Conservation (phyloP, 805 yeast genomes). For the Lipomyces japonicus region DNA sequence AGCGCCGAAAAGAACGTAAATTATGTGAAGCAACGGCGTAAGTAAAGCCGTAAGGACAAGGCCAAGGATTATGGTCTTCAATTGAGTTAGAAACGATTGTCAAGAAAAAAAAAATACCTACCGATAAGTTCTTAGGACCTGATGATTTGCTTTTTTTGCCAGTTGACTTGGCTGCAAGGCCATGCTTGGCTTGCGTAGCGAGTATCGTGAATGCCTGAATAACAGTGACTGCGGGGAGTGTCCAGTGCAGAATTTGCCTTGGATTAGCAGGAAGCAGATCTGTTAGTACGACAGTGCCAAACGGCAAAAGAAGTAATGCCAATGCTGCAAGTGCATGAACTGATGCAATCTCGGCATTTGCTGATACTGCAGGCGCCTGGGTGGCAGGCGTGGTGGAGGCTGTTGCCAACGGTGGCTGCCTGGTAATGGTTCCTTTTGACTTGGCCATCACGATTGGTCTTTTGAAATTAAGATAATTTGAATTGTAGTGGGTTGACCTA, state of each 20-base stretch:
- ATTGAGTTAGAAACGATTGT: neutral
- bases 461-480: too few relatives aligned
- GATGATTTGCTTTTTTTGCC: constrained; percentile 5
- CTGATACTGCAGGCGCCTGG: neutral
- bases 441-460: too few relatives aligned
- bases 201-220: neutral
- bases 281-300: constrained; percentile 26
- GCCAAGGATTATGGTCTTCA: constrained; percentile 12
- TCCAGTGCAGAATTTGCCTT: neutral
- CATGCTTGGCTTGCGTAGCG: neutral
- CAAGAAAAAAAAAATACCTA: neutral
- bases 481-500: too few relatives aligned
- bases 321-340: constrained; percentile 1
- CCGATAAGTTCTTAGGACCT: neutral
- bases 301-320: constrained; percentile 9
- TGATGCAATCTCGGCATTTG: neutral
- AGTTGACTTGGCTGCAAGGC: neutral
- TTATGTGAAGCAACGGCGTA: constrained; percentile 34
- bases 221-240: constrained; percentile 1
- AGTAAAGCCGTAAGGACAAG: constrained; percentile 16
- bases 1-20: constrained; percentile 71
- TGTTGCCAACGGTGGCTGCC: neutral
- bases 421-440: neutral
- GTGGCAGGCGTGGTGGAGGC: neutral
- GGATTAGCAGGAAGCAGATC: constrained; percentile 25